phyloP scores from a whole-genome alignment of 2,329 filamentous ascomycete species.

The Cladosporium oxysporum region DNA sequence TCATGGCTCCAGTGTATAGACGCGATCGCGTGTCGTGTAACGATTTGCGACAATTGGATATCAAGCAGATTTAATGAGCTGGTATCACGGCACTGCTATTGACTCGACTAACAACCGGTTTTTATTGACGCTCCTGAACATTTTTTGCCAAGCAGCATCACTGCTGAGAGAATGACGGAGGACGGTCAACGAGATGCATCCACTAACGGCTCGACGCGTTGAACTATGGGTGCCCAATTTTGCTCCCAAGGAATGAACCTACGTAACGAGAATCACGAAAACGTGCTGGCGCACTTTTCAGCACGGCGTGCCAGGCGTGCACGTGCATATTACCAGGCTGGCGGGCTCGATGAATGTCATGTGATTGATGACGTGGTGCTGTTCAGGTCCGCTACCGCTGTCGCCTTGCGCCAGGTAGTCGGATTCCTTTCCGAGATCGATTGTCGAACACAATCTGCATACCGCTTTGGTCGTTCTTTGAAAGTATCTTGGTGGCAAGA shows the following conservation, averaged over 20 bases:
- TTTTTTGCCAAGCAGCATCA: conserved; percentile 10
- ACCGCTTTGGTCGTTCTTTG: not conserved
- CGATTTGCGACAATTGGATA: not conserved
- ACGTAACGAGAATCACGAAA: not conserved
- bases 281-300: not conserved
- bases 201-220: conserved; percentile 4
- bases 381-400: not conserved
- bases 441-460: not conserved
- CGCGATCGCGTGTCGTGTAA: not conserved
- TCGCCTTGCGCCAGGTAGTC: not conserved
- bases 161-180: conserved; percentile 4
- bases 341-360: not conserved
- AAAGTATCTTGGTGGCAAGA: not conserved
- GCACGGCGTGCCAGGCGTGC: not conserved
- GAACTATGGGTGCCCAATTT: not conserved
- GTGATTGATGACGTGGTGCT: not conserved
- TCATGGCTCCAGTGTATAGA: conserved; percentile 21
- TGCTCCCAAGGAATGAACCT: not conserved
- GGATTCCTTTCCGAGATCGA: not conserved
- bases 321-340: not conserved
- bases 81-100: not conserved
- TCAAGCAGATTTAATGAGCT: not conserved
- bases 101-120: not conserved
- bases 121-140: not conserved
- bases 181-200: not conserved